Evolutionary conservation across 768 basidiomycete species (phyloP).

Genomic region (Rhizopogon roseolus): DNA sequence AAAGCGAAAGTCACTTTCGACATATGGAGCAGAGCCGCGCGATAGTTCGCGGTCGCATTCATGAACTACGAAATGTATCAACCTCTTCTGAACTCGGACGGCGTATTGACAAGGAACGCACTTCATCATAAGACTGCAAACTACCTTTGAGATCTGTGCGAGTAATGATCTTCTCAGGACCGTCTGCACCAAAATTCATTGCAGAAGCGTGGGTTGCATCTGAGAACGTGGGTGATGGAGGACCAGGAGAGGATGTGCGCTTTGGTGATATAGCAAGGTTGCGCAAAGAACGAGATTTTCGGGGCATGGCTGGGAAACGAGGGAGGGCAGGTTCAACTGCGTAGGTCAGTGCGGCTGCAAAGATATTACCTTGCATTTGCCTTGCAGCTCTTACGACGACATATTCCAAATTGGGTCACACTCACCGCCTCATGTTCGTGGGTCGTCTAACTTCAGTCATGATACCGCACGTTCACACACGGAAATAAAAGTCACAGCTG

Average conservation of each 20-base stretch:
- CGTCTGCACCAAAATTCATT: slow-evolving; percentile 70
- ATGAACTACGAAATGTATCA: slow-evolving; percentile 56
- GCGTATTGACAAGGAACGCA: slow-evolving; percentile 30
- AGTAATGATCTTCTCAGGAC: slow-evolving; percentile 80
- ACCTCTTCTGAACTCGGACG: not conserved
- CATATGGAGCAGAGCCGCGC: slow-evolving; percentile 74
- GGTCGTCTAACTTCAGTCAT: not conserved
- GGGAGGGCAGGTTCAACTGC: slow-evolving; percentile 9
- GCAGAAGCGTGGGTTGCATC: slow-evolving; percentile 75
- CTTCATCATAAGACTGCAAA: slow-evolving; percentile 77
- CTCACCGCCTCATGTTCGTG: too few relatives aligned
- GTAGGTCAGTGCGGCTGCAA: slow-evolving; percentile 6
- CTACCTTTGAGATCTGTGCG: slow-evolving; percentile 73
- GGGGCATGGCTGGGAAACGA: slow-evolving; percentile 35
- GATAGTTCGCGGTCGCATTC: slow-evolving; percentile 72
- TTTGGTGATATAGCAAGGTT: slow-evolving; percentile 44
- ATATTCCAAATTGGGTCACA: slow-evolving; percentile 10
- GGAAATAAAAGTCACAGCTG: not conserved
- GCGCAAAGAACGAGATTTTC: slow-evolving; percentile 52
- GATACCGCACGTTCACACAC: not conserved
- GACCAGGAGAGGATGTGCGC: slow-evolving; percentile 45
- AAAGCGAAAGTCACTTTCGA: slow-evolving; percentile 80
- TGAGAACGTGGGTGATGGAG: slow-evolving; percentile 83
- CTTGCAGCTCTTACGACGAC: not conserved
- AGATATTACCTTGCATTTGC: not conserved